Percentiles rank a stretch among this genome's conserved stretches.
These are phyloP conservation scores for Starmera pachycereana DNA, from an alignment of 805 yeast species.

Conservation along the genomic window DNA sequence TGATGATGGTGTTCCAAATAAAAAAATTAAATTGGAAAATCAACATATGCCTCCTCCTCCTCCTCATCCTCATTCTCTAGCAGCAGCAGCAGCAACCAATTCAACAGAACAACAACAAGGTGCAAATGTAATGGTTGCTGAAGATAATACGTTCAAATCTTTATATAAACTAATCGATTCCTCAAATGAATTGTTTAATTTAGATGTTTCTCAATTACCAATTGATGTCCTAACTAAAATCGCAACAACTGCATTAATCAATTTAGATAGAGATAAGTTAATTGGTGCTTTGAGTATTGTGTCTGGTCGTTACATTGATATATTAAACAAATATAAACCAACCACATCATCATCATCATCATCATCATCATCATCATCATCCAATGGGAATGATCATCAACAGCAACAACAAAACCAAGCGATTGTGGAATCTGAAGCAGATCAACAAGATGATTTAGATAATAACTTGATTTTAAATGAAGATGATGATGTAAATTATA, in stretches of 20 bases:
- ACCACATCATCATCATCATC: background rate
- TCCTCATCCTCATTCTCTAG: no score
- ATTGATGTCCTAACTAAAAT: conserved; percentile 51
- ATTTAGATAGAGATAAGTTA: conserved; percentile 40
- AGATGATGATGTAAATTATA: conserved; percentile 26
- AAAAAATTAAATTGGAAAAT: conserved; percentile 11
- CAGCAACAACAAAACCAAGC: background rate
- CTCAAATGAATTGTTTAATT: conserved; percentile 47
- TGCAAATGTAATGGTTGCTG: conserved; percentile 22
- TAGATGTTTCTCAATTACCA: conserved; percentile 65
- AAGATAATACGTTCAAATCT: conserved; percentile 42
- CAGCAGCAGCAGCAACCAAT: conserved; percentile 7
- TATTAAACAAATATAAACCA: conserved; percentile 20
- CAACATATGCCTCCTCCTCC: conserved; percentile 11
- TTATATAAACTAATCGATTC: conserved; percentile 59
- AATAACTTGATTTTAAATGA: conserved; percentile 10
- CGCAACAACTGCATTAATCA: conserved; percentile 56
- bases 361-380: background rate
- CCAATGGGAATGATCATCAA: no score
- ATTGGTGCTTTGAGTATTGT: conserved; percentile 62
- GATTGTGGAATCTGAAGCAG: conserved; percentile 20
- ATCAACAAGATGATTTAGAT: conserved; percentile 20
- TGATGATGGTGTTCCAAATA: conserved; percentile 17
- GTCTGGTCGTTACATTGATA: conserved; percentile 50
- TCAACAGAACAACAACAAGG: background rate